phyloP scores from a whole-genome alignment of 192 early-diverging fungal species.

The Coemansia sp. region DNA sequence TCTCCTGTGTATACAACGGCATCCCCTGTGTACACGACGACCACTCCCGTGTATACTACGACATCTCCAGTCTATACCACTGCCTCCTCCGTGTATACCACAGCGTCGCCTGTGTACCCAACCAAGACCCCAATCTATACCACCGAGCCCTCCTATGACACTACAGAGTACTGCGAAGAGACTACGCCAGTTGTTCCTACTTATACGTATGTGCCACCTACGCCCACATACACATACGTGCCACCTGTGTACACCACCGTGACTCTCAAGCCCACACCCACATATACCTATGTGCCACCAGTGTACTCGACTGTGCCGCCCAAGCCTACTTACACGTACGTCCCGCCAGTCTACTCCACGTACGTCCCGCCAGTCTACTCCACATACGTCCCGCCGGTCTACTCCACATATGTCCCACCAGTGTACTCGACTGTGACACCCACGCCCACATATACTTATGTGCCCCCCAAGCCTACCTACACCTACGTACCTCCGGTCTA shows the following conservation, averaged over 20 bases:
- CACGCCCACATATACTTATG: neutral
- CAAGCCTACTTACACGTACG: neutral
- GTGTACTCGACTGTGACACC: neutral
- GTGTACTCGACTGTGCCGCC: neutral
- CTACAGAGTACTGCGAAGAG: neutral
- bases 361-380: neutral
- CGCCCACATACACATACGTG: neutral
- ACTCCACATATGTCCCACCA: neutral
- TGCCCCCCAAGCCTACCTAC: neutral
- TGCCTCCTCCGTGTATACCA: conserved; percentile 8
- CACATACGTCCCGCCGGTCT: neutral
- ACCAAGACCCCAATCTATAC: conserved; percentile 5
- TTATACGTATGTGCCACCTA: neutral
- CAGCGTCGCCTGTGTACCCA: conserved; percentile 1
- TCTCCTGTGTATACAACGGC: conserved; percentile 6
- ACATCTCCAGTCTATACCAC: conserved; percentile 3
- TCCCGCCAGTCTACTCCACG: conserved; percentile 1
- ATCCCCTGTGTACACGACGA: neutral
- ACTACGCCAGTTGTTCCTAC: neutral
- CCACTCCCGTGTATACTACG: too few relatives aligned
- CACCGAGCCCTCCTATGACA: conserved; percentile 3
- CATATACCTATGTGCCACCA: neutral
- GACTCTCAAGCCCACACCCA: neutral
- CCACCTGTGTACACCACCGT: conserved; percentile 2
- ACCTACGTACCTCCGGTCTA: conserved; percentile 3